Evolutionary conservation across 495 filamentous ascomycete genomes (phyloP).

Genomic region (Neurospora sublineolata): DNA sequence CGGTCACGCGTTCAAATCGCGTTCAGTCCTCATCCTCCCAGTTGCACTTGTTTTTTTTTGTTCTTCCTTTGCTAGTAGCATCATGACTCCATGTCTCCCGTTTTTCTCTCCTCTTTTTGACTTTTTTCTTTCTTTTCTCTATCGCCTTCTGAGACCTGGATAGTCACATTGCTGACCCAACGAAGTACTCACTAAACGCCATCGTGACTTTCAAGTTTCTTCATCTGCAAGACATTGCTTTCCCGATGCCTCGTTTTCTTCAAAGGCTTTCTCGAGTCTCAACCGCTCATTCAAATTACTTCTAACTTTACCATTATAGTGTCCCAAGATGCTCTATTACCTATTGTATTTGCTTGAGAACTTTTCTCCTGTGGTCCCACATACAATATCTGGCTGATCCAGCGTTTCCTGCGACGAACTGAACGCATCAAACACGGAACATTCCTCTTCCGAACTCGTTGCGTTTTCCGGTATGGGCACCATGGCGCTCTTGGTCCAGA

Average conservation of each 20-base stretch:
- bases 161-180: not conserved
- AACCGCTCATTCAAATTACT: not conserved
- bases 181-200: not conserved
- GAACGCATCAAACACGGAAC: constrained; percentile 28
- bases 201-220: not conserved
- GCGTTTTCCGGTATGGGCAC: constrained; percentile 51
- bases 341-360: not conserved
- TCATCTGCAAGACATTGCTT: not conserved
- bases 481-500: constrained; percentile 51
- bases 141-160: not conserved
- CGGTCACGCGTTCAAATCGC: not conserved
- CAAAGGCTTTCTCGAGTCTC: not conserved
- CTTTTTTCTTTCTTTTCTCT: no score
- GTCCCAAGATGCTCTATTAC: not conserved
- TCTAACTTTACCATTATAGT: not conserved
- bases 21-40: not conserved
- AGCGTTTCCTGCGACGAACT: constrained; percentile 24
- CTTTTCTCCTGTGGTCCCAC: constrained; percentile 6
- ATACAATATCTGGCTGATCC: constrained; percentile 27
- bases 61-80: not conserved
- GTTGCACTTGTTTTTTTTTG: not conserved
- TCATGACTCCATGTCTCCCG: not conserved
- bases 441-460: constrained; percentile 29
- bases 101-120: not conserved
- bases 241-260: not conserved